Base-by-base conservation (phyloP, 768 basidiomycete species). In the Daedalea quercina region DNA sequence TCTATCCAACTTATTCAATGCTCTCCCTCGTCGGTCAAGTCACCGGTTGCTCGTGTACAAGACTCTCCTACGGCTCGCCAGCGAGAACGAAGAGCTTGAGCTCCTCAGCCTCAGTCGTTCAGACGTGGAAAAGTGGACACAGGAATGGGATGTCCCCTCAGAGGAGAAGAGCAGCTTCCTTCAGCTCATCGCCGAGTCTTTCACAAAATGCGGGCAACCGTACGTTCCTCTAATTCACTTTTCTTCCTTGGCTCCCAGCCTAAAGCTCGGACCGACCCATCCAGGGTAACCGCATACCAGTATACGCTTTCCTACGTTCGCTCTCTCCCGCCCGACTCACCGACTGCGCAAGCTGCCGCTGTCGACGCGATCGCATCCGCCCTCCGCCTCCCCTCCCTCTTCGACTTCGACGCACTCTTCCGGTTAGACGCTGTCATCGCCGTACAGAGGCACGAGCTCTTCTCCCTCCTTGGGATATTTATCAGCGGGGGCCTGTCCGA, bases 361-460 rank as follows among this genome's bases (percentile, higher is more conserved):
- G 58, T 83, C 23, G 76, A 83, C 31, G 69, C 78, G 33, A 82
- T 91, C 55, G 76, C 80, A 6, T 71, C 78, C 7, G 84, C 87
- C 19, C 74, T 92, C 28, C 78, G 81, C 31, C 72, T 84, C 34
- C 82, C 86, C 2, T 69, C 71, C 13, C 66, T 87, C 53, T 89
- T 93, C 67, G 84, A 94, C 69, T 88, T 93, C 62, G 90, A 94
- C 65, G 66, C 82, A 7, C 69, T 91, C 25, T 84, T 91, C 74
- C 85, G 84, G 55, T 73, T 94, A 37, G 84, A 90, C 50, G 79
- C 82, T 1, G 77, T 90, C 33, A 66, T 87, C 40, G 76, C 79
- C 12, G 69, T 74, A 33, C 85, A 87, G 64, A 78, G 80, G 44
- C 81, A 88, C 63, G 82, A 84, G 28, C 73, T 91, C 11, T 91